A percentile compares a stretch with the other conserved stretches of the same genome.
These are phyloP conservation scores for Closterium sp. DNA, from an alignment of 139 green algal species.

Conservation along the genomic window DNA sequence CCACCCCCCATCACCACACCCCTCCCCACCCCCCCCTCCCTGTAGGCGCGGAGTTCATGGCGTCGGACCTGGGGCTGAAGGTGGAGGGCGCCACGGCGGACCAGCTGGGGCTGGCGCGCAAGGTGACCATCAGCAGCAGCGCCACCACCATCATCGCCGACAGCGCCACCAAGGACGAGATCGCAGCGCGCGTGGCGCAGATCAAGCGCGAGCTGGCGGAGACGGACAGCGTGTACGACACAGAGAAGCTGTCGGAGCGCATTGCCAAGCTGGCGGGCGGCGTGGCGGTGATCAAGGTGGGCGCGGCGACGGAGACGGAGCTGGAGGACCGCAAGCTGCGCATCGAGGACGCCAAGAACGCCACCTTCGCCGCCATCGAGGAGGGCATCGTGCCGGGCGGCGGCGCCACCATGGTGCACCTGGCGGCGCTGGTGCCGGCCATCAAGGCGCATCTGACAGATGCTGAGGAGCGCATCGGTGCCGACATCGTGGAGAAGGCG, in stretches of 20 bases:
- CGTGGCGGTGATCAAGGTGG: slow-evolving; percentile 98
- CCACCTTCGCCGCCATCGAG: slow-evolving; percentile 96
- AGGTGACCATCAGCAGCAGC: slow-evolving; percentile 77
- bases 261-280: slow-evolving; percentile 97
- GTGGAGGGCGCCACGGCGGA: slow-evolving; percentile 75
- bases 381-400: slow-evolving; percentile 90
- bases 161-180: slow-evolving; percentile 91
- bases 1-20: not conserved
- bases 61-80: slow-evolving; percentile 85
- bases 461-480: slow-evolving; percentile 87
- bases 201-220: slow-evolving; percentile 95
- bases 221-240: slow-evolving; percentile 96
- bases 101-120: slow-evolving; percentile 89
- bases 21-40: not conserved
- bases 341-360: slow-evolving; percentile 99
- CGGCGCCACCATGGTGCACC: slow-evolving; percentile 90
- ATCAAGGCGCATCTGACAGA: slow-evolving; percentile 80
- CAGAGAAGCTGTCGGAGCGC: slow-evolving; percentile 96
- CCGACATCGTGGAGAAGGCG: slow-evolving; percentile 91
- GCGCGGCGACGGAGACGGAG: slow-evolving; percentile 95
- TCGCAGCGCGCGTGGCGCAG: slow-evolving; percentile 86
- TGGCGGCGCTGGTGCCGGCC: slow-evolving; percentile 75
- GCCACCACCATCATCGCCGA: slow-evolving; percentile 93
- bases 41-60: slow-evolving; percentile 92
- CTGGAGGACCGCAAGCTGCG: slow-evolving; percentile 98